These are phyloP conservation scores for Amanita jacksonii DNA, from an alignment of 768 basidiomycete genomes.

Conservation along the genomic window DNA sequence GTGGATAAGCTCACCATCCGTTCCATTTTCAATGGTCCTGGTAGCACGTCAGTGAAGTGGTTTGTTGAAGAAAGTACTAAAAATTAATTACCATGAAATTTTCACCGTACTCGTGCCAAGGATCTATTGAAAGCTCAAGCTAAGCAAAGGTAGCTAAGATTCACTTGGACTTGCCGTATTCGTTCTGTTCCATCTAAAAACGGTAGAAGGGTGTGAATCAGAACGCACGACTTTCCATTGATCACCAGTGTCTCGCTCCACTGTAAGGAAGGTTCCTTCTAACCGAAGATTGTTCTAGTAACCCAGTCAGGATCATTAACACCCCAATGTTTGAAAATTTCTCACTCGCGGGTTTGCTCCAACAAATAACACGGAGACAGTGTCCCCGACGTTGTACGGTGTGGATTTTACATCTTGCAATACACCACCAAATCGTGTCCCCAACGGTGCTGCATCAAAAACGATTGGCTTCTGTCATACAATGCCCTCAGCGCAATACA, in stretches of 20 bases:
- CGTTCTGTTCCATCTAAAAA: constrained; percentile 53
- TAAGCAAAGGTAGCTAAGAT: not conserved
- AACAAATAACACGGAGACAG: constrained; percentile 53
- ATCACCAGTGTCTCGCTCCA: constrained; percentile 42
- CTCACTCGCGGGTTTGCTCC: constrained; percentile 72
- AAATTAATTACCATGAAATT: constrained; percentile 50
- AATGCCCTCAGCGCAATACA: no score
- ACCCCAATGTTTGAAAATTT: constrained; percentile 9
- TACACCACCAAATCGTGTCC: constrained; percentile 54
- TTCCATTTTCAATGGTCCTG: constrained; percentile 57
- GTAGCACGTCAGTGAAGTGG: constrained; percentile 8
- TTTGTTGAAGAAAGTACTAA: not conserved
- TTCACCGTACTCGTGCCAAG: constrained; percentile 56
- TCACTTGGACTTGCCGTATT: constrained; percentile 31
- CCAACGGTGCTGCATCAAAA: constrained; percentile 46
- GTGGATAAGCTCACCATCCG: constrained; percentile 29
- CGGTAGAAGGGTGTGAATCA: constrained; percentile 75
- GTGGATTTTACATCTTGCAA: constrained; percentile 40
- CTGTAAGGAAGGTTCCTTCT: constrained; percentile 61
- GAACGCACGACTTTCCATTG: constrained; percentile 52
- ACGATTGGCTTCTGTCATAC: constrained; percentile 56
- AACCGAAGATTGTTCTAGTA: constrained; percentile 69
- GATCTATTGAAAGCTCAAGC: constrained; percentile 23
- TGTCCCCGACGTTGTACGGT: constrained; percentile 47
- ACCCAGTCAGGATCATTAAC: constrained; percentile 1